Base-by-base conservation (phyloP, 2,329 filamentous ascomycete genomes). In the Arthrobotrys sphaeroides region DNA sequence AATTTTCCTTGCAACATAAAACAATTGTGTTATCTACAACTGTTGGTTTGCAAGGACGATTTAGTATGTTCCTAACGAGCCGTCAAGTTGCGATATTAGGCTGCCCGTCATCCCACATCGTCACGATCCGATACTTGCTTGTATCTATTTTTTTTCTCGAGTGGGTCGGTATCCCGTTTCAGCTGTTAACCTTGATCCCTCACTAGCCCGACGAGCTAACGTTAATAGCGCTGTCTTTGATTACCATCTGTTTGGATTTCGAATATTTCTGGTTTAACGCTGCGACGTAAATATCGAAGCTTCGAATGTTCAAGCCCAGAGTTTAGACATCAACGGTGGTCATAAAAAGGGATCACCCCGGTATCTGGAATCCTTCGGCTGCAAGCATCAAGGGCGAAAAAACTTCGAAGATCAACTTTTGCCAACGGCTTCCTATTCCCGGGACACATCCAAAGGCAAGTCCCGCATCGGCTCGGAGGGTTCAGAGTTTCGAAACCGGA, bases 151-250 rank as follows among this genome's bases (percentile, higher is more conserved):
- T n/a, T n/a, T n/a, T n/a, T n/a, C n/a, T 64, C 20, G 16, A 62
- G 62, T 57, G 70, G 62, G 55, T 62, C 70, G 55, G 62, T 59
- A 20, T 18, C 53, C 38, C 70, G 70, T 74, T 74, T 74, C 70
- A 74, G 24, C 16, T 57, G 49, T 67, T 45, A 68, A 74, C 70
- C 62, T 74, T 68, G 70, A 74, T 68, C 70, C 70, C 55, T 72
- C 42, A 36, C 70, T 62, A 62, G 64, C 55, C 20, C 43, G 70
- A 28, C 28, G 57, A 49, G 26, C 62, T 62, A 74, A 64, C 62
- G 24, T 67, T 60, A 31, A 38, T 59, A 65, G 59, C 26, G 60
- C 49, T 66, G 60, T 66, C 61, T 66, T 66, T 51, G 60, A 73
- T 66, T 62, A 49, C n/a, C 70, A 53, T 62, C 16, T 49, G 47